Evolutionary conservation across 306 rosid species (phyloP).

Genomic region (Quercus dentata): DNA sequence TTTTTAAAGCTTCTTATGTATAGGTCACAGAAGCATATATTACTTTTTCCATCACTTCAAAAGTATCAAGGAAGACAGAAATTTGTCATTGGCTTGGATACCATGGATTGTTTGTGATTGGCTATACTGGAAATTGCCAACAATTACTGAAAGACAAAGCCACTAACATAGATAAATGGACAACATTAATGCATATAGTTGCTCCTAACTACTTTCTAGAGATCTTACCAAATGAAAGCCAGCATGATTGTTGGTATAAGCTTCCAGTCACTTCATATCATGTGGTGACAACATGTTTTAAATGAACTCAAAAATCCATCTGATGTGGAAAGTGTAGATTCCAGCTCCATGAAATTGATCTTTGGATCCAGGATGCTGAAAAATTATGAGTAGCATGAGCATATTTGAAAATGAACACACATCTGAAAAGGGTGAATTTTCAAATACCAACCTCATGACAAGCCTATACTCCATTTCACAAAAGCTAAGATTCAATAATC

Average conservation of each 20-base stretch:
- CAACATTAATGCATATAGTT: neutral
- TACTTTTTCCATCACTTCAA: no score
- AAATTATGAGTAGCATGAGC: conserved; percentile 24
- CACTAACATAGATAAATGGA: neutral
- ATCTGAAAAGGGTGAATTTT: conserved; percentile 8
- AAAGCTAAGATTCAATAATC: conserved; percentile 61
- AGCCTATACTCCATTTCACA: conserved; percentile 72
- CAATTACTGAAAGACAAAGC: neutral
- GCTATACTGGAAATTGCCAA: neutral
- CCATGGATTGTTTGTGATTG: neutral
- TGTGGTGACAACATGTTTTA: conserved; percentile 57
- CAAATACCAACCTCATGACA: conserved; percentile 71
- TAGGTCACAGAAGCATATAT: no score
- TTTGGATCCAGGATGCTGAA: conserved; percentile 88
- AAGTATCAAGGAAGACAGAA: neutral
- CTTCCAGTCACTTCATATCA: conserved; percentile 93
- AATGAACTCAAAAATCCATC: conserved; percentile 53
- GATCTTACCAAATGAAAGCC: conserved; percentile 86
- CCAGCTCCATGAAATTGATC: conserved; percentile 61
- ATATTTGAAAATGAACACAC: conserved; percentile 17
- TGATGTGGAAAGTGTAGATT: conserved; percentile 20
- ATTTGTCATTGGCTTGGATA: neutral
- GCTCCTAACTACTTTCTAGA: neutral
- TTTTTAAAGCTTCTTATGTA: no score
- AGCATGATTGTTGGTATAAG: conserved; percentile 68